A percentile compares a stretch with the other conserved stretches of the same genome.
Evolutionary conservation across 2,329 filamentous ascomycete genomes (phyloP).

Genomic region (Epichloe coenophiala): DNA sequence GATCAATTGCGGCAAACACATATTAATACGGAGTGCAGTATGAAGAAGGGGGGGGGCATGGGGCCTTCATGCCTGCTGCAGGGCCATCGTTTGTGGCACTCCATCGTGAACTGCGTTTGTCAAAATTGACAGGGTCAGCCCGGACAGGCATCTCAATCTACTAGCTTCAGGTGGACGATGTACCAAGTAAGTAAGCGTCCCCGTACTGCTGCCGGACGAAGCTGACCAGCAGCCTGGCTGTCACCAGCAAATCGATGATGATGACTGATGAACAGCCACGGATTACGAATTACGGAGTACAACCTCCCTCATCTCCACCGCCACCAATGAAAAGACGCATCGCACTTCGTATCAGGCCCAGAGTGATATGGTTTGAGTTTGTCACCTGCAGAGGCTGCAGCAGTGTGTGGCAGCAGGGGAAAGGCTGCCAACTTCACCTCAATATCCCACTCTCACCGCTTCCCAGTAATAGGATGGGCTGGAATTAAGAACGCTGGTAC

Average conservation of each 20-base stretch:
- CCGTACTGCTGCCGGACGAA: neutral
- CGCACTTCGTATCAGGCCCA: neutral
- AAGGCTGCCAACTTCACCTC: too few relatives aligned
- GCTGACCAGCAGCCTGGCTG: too few relatives aligned
- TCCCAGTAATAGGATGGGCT: too few relatives aligned
- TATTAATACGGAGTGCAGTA: too few relatives aligned
- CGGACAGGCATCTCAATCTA: neutral
- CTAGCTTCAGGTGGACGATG: neutral
- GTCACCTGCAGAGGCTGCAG: neutral
- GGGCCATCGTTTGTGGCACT: neutral
- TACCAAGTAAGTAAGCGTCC: neutral
- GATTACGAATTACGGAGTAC: too few relatives aligned
- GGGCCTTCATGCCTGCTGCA: neutral
- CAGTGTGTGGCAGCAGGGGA: neutral
- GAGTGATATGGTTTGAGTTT: neutral
- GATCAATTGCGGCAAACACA: neutral
- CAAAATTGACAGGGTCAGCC: slow-evolving; percentile 1
- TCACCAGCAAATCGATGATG: too few relatives aligned
- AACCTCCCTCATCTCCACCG: too few relatives aligned
- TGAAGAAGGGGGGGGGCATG: neutral
- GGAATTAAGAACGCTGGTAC: too few relatives aligned
- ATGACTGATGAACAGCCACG: too few relatives aligned
- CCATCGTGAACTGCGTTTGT: neutral
- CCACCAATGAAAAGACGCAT: too few relatives aligned
- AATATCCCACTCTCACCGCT: too few relatives aligned